phyloP scores from a whole-genome alignment of 495 filamentous ascomycete species.

The Xylaria telfairii region DNA sequence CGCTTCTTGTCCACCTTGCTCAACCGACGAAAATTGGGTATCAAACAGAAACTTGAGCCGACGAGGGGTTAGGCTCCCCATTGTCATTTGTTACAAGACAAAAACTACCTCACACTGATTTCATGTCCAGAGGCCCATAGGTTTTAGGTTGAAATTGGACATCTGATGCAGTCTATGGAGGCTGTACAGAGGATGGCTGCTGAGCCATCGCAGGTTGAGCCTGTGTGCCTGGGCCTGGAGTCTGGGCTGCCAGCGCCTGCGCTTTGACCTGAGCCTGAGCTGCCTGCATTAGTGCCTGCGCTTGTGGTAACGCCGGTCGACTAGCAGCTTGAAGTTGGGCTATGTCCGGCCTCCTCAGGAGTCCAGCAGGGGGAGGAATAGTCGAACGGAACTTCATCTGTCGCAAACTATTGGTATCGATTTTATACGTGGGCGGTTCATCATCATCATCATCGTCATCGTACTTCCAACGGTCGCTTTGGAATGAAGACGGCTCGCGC shows the following conservation, averaged over 20 bases:
- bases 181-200: slow-evolving; percentile 10
- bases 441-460: slow-evolving; percentile 78
- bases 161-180: slow-evolving; percentile 11
- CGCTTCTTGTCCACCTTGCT: slow-evolving; percentile 2
- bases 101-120: background rate
- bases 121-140: slow-evolving; percentile 5
- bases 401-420: slow-evolving; percentile 72
- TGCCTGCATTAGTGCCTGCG: slow-evolving; percentile 32
- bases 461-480: slow-evolving; percentile 81
- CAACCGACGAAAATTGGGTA: slow-evolving; percentile 9
- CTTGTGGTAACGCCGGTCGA: slow-evolving; percentile 34
- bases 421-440: slow-evolving; percentile 65
- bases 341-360: slow-evolving; percentile 36
- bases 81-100: background rate
- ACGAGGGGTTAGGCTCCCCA: background rate
- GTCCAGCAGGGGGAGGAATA: slow-evolving; percentile 59
- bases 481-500: slow-evolving; percentile 56
- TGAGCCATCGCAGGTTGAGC: slow-evolving; percentile 9
- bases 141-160: background rate
- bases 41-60: slow-evolving; percentile 22
- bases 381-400: slow-evolving; percentile 76
- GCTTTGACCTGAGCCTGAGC: slow-evolving; percentile 48
- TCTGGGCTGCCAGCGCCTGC: slow-evolving; percentile 26
- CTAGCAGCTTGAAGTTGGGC: slow-evolving; percentile 30
- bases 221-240: slow-evolving; percentile 21